These are phyloP conservation scores for Datura wrightii DNA, from an alignment of 257 asterid genomes.

Conservation along the genomic window DNA sequence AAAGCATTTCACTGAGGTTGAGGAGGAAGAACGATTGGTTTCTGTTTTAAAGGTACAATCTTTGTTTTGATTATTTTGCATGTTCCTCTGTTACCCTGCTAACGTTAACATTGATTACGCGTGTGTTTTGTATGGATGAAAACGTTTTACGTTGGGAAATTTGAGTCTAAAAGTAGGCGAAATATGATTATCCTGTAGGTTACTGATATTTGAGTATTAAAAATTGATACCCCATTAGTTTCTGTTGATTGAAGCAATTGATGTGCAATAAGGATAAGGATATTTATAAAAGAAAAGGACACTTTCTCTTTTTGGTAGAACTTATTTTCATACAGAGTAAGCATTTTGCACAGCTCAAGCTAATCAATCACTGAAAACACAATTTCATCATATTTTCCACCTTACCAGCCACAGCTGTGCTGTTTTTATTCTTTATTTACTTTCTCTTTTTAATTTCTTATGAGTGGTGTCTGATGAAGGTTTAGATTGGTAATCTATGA, in stretches of 20 bases:
- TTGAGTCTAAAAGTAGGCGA: background rate
- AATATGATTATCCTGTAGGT: too few relatives aligned
- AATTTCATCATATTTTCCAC: too few relatives aligned
- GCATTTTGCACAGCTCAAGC: background rate
- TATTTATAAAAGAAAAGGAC: too few relatives aligned
- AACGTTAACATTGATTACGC: background rate
- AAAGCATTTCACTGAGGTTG: conserved; percentile 74
- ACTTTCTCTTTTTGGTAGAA: background rate
- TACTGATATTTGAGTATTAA: too few relatives aligned
- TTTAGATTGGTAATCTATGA: background rate
- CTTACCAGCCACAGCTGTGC: background rate
- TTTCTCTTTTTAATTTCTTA: too few relatives aligned
- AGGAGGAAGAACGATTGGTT: conserved; percentile 79
- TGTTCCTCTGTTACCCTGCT: background rate
- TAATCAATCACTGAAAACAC: background rate
- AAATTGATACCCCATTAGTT: background rate
- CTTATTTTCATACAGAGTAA: background rate
- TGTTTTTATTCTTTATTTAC: too few relatives aligned
- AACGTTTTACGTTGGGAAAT: background rate
- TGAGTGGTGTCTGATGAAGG: background rate
- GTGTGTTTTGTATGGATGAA: background rate
- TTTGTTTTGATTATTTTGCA: background rate
- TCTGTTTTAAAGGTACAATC: conserved; percentile 67
- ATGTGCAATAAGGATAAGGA: background rate
- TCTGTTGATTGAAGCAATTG: background rate